A percentile compares a stretch with the other conserved stretches of the same genome.
phyloP scores from a whole-genome alignment of 2,329 filamentous ascomycete species.

The Neofusicoccum sp. region DNA sequence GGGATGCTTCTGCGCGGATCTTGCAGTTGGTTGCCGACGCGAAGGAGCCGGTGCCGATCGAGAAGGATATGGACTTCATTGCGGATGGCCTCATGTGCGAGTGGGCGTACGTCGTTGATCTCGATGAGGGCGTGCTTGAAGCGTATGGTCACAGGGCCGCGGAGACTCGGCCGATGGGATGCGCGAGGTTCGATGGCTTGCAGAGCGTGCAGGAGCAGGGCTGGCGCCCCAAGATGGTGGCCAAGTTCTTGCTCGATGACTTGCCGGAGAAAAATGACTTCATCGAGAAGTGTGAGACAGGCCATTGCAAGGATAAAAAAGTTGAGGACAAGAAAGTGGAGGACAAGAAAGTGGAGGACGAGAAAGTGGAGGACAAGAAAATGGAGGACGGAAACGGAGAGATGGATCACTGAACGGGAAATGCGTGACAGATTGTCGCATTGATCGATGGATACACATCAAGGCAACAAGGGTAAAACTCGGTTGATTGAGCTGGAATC shows the following conservation, averaged over 20 bases:
- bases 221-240: background rate
- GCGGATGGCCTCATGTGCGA: background rate
- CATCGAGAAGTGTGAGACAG: background rate
- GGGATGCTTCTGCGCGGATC: background rate
- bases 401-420: too few species aligned
- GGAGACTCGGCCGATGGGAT: background rate
- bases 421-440: too few species aligned
- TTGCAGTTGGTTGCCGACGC: background rate
- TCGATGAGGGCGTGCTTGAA: background rate
- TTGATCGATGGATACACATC: too few species aligned
- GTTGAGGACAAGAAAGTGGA: too few species aligned
- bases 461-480: too few species aligned
- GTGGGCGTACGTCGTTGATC: background rate
- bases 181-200: background rate
- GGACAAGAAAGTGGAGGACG: too few species aligned
- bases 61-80: background rate
- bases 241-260: background rate
- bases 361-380: too few species aligned
- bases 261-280: background rate
- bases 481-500: too few species aligned
- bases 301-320: too few species aligned
- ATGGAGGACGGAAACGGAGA: too few species aligned
- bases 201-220: background rate
- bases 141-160: background rate
- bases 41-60: background rate